Evolutionary conservation across 108 stramenopile species (phyloP).

Genomic region (Cyclotella cryptica): DNA sequence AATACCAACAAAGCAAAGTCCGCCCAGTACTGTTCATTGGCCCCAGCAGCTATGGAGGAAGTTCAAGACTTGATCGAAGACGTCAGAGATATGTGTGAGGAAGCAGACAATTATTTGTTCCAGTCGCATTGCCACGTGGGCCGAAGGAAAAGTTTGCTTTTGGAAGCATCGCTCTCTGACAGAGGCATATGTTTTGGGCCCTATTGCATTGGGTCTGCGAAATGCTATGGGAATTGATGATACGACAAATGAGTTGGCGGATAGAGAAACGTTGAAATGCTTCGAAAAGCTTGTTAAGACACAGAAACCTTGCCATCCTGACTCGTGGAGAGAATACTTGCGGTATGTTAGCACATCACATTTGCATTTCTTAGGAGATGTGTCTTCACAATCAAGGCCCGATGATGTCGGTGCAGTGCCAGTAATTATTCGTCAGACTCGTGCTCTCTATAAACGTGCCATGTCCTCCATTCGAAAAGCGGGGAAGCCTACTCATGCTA

Average conservation of each 20-base stretch:
- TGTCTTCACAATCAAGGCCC: constrained; percentile 19
- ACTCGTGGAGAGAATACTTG: constrained; percentile 66
- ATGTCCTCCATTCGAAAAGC: constrained; percentile 56
- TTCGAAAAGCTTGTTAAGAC: constrained; percentile 69
- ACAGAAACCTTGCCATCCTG: constrained; percentile 81
- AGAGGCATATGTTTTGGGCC: constrained; percentile 64
- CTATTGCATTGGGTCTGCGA: constrained; percentile 41
- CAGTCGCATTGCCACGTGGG: constrained; percentile 55
- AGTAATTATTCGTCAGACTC: constrained; percentile 57
- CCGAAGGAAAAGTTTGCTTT: constrained; percentile 60
- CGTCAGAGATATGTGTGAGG: constrained; percentile 79
- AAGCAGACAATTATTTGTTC: constrained; percentile 63
- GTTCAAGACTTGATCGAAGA: constrained; percentile 80
- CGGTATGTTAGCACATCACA: constrained; percentile 39
- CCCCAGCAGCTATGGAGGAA: constrained; percentile 61
- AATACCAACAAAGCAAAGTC: constrained; percentile 25
- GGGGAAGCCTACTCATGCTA: constrained; percentile 14
- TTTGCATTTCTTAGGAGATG: constrained; percentile 27
- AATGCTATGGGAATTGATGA: constrained; percentile 26
- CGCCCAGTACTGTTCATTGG: constrained; percentile 34
- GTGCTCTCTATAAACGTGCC: constrained; percentile 74
- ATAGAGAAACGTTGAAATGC: constrained; percentile 46
- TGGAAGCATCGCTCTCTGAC: constrained; percentile 67
- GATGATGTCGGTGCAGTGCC: constrained; percentile 40
- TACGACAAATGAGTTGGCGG: constrained; percentile 8